Conservation (phyloP, 345 rosid species). For the Camelina hispida region DNA sequence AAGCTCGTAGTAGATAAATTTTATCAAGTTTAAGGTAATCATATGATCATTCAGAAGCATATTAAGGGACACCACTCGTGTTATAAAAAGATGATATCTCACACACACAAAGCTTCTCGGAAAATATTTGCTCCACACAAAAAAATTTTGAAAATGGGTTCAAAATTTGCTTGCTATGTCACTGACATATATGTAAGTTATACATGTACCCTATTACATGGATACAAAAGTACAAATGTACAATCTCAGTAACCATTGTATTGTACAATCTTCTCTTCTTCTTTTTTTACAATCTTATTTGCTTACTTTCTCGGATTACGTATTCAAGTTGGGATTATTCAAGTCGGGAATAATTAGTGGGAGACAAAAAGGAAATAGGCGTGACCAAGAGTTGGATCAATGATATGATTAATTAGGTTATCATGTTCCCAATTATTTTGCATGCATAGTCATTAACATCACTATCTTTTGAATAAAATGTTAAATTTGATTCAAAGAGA, state of each 20-base stretch:
- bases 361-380: conserved; percentile 24
- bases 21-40: neutral
- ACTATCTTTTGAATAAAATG: too few relatives aligned
- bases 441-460: too few relatives aligned
- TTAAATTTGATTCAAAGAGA: too few relatives aligned
- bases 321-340: conserved; percentile 9
- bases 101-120: neutral
- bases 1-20: too few relatives aligned
- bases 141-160: too few relatives aligned
- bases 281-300: neutral
- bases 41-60: neutral
- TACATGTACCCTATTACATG: neutral
- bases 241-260: neutral
- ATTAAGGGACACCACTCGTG: too few relatives aligned
- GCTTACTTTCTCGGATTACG: neutral
- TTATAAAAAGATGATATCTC: too few relatives aligned
- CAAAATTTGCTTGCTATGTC: neutral
- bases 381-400: conserved; percentile 22
- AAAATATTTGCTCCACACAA: neutral
- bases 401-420: conserved; percentile 12
- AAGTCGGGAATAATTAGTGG: conserved; percentile 22
- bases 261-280: too few relatives aligned
- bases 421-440: too few relatives aligned
- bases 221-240: too few relatives aligned
- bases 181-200: neutral